These are phyloP conservation scores for Ogataea degrootiae DNA, from an alignment of 805 yeast species.

Conservation along the genomic window DNA sequence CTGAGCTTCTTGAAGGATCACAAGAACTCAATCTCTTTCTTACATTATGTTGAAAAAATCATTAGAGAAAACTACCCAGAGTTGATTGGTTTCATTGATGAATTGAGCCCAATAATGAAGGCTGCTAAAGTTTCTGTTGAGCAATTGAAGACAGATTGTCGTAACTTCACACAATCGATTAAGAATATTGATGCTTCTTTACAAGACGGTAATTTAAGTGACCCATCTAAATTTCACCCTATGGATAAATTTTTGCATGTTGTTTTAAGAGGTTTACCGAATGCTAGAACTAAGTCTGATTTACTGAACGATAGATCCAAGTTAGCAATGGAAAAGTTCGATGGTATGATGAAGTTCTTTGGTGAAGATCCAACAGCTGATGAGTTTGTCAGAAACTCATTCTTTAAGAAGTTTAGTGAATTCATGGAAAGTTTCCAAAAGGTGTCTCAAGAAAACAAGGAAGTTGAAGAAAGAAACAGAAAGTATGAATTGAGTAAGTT, in stretches of 20 bases:
- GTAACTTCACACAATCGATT: constrained; percentile 54
- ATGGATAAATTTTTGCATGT: constrained; percentile 62
- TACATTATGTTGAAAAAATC: constrained; percentile 88
- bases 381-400: constrained; percentile 56
- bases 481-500: constrained; percentile 72
- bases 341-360: constrained; percentile 69
- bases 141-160: constrained; percentile 71
- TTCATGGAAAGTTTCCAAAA: constrained; percentile 76
- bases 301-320: constrained; percentile 60
- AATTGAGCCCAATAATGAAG: constrained; percentile 50
- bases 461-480: constrained; percentile 76
- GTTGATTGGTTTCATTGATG: constrained; percentile 68
- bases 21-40: constrained; percentile 77
- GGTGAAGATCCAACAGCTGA: constrained; percentile 83
- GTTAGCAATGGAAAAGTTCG: constrained; percentile 60
- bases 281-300: constrained; percentile 67
- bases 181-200: constrained; percentile 70
- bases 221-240: constrained; percentile 75
- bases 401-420: constrained; percentile 74
- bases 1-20: constrained; percentile 88
- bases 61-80: constrained; percentile 84
- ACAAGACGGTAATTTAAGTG: constrained; percentile 81
- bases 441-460: constrained; percentile 74
- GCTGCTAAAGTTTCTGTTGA: constrained; percentile 79
- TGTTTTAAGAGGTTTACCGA: constrained; percentile 63